A percentile compares a stretch with the other conserved stretches of the same genome.
These are phyloP conservation scores for Parsonsia alboflavescens DNA, from an alignment of 257 asterid species.

Conservation along the genomic window DNA sequence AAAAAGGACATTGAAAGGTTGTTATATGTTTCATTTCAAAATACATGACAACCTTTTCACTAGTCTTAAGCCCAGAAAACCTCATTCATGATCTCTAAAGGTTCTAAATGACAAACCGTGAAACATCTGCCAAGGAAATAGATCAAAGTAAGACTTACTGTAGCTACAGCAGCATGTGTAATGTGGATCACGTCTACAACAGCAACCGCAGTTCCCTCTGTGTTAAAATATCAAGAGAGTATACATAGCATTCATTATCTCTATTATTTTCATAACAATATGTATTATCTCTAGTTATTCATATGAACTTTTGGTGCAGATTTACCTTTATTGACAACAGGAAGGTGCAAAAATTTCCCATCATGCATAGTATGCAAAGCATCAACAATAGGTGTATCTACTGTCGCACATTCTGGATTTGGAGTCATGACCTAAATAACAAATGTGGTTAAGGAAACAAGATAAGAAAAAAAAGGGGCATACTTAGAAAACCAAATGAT, in stretches of 20 bases:
- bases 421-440: constrained; percentile 80
- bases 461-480: not conserved
- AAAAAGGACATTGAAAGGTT: no score
- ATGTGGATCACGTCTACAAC: constrained; percentile 91
- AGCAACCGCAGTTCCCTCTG: constrained; percentile 79
- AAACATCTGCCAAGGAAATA: not conserved
- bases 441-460: not conserved
- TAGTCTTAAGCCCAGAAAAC: not conserved
- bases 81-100: not conserved
- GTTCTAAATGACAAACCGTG: constrained; percentile 6
- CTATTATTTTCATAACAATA: not conserved
- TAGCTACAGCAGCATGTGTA: constrained; percentile 88
- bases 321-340: constrained; percentile 34
- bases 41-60: not conserved
- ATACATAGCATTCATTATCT: not conserved
- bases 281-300: not conserved
- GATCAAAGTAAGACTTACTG: constrained; percentile 44
- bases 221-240: not conserved
- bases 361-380: constrained; percentile 98
- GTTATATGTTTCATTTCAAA: not conserved
- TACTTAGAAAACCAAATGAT: not conserved
- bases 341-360: constrained; percentile 86
- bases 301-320: not conserved
- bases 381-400: constrained; percentile 84
- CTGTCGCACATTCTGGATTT: constrained; percentile 86